Evolutionary conservation across 2,329 filamentous ascomycete species (phyloP), one percentile per base, ranked within the genome.

Genomic region (Teratosphaeria viscida): DNA sequence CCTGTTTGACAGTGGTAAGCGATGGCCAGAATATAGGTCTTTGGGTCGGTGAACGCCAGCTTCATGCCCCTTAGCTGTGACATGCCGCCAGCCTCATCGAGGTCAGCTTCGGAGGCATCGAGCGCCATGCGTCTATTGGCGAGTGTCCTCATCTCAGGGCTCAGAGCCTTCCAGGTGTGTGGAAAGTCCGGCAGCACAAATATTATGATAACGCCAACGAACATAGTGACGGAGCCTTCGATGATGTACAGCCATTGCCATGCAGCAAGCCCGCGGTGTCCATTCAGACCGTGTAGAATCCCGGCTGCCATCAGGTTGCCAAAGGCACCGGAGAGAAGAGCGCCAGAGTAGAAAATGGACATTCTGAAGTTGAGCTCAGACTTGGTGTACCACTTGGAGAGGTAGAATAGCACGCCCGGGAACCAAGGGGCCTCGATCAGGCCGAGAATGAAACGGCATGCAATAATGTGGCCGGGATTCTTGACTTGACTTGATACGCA

Each of bases 251-350:
- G 74, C 81, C 63, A 62, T 34, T 60, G 73, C 86, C 81, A 90
- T 3, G 84, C 84, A 2, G 77, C 73, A 2, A 85, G 73, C 0
- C 85, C 85, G 7, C 73, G 73, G 0, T 73, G 73, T 1, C 82
- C 79, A 61, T 87, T 79, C 77, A 91, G 81, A 56, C 85, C 82
- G n/a, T 77, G 75, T 0, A 82, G 84, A 58, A 91, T 88, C 6
- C 86, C 78, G n/a, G 77, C 78, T 12, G 78, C 77, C 32, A 80
- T 77, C n/a, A 80, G 65, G 37, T 85, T 87, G 0, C 85, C 87
- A 67, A 90, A 90, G 1, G 87, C 87, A 4, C 86, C 86, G 0
- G 85, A 86, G 23, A 90, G 81, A 32, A 90, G 76, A 0, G 84
- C 84, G 0, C 86, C 88, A 0, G 85, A 83, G 70, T 88, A 88